Conservation (phyloP, 345 rosid genomes). For the Leavenworthia alabamica region DNA sequence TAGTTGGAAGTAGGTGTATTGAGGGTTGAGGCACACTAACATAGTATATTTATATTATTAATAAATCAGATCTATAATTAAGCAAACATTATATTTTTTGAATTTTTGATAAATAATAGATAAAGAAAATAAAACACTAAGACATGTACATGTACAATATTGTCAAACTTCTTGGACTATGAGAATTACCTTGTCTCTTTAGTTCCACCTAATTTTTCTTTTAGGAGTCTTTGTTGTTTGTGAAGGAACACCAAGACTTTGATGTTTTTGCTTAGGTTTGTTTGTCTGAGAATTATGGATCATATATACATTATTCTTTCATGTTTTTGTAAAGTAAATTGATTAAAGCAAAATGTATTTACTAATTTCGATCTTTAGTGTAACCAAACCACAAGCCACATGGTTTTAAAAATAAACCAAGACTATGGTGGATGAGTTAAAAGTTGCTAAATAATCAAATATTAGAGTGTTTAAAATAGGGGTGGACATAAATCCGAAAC, state of each 20-base stretch:
- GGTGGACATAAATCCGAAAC: too few relatives aligned
- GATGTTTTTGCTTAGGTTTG: neutral
- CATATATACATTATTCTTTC: neutral
- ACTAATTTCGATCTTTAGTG: neutral
- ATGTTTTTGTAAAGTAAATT: neutral
- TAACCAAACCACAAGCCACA: neutral
- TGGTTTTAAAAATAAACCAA: too few relatives aligned
- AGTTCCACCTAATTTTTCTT: neutral
- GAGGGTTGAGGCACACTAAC: neutral
- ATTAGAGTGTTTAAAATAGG: neutral
- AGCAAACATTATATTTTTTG: neutral
- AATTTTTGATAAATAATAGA: neutral
- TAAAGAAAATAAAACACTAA: neutral
- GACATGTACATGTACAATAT: neutral
- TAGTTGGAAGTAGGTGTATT: constrained; percentile 16
- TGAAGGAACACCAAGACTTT: neutral
- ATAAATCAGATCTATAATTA: neutral
- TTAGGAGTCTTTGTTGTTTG: neutral
- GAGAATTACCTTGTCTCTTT: neutral
- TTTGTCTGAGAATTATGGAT: neutral
- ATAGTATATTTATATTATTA: neutral
- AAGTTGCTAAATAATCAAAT: neutral
- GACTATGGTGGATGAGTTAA: neutral
- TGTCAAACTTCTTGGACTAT: neutral
- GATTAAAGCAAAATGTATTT: neutral